These are phyloP conservation scores for Hyaloperonospora brassicae DNA, from an alignment of 352 stramenopile genomes.

Conservation along the genomic window DNA sequence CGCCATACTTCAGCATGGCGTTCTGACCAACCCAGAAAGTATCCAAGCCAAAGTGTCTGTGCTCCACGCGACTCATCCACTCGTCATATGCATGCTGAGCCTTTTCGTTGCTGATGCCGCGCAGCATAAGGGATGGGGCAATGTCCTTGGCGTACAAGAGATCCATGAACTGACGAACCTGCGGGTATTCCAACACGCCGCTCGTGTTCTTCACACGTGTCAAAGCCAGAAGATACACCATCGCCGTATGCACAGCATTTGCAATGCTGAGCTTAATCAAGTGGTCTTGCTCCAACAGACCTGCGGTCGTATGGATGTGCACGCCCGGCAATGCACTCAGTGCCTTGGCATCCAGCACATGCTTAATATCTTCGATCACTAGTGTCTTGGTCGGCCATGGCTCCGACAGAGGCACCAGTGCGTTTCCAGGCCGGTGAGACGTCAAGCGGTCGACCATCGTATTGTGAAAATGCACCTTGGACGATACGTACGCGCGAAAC, in stretches of 20 bases:
- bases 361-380: conserved; percentile 59
- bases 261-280: conserved; percentile 87
- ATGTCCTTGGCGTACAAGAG: conserved; percentile 76
- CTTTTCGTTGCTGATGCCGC: conserved; percentile 23
- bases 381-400: conserved; percentile 55
- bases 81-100: conserved; percentile 58
- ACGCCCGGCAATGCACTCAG: conserved; percentile 39
- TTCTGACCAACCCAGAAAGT: conserved; percentile 93
- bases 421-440: conserved; percentile 34
- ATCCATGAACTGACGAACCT: conserved; percentile 70
- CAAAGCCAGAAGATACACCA: conserved; percentile 78
- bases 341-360: conserved; percentile 25
- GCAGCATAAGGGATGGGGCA: conserved; percentile 33
- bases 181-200: conserved; percentile 25
- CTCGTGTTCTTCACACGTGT: conserved; percentile 11
- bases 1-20: conserved; percentile 46
- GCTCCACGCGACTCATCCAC: conserved; percentile 80
- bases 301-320: conserved; percentile 29
- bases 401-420: conserved; percentile 55
- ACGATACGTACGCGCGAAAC: conserved; percentile 35
- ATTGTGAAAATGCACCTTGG: conserved; percentile 70
- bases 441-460: conserved; percentile 81
- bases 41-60: conserved; percentile 84
- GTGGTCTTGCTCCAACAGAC: conserved; percentile 72
- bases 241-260: conserved; percentile 89